A percentile compares a stretch with the other conserved stretches of the same genome.
phyloP scores from a whole-genome alignment of 345 rosid genomes.

The Salix brachista region DNA sequence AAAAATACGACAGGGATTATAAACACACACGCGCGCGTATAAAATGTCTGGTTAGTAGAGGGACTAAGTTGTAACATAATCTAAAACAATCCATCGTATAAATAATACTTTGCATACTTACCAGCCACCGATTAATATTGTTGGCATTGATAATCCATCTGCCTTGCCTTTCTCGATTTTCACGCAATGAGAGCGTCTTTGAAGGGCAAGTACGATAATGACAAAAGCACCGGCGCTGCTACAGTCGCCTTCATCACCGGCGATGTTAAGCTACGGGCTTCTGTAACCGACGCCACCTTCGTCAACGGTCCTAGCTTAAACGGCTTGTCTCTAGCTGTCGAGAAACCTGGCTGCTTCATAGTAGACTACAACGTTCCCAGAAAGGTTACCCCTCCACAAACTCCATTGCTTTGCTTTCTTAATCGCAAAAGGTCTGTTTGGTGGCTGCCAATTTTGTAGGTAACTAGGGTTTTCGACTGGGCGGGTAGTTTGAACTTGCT shows the following conservation, averaged over 20 bases:
- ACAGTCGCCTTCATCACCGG: slow-evolving; percentile 54
- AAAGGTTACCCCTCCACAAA: slow-evolving; percentile 35
- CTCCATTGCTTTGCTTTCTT: not conserved
- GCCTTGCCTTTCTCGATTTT: slow-evolving; percentile 12
- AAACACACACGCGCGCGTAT: no score
- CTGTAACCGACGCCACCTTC: slow-evolving; percentile 80
- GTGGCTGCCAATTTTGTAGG: not conserved
- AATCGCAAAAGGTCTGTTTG: not conserved
- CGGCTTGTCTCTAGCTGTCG: slow-evolving; percentile 68
- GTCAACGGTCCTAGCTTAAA: slow-evolving; percentile 71
- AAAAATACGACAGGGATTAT: no score
- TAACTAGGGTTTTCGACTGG: not conserved
- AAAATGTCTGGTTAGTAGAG: no score
- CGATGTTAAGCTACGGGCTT: slow-evolving; percentile 67
- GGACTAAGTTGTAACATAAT: no score
- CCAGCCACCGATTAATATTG: not conserved
- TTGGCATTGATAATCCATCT: slow-evolving; percentile 7
- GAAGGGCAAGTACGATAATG: slow-evolving; percentile 61
- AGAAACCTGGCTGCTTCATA: slow-evolving; percentile 80
- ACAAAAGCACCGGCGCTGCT: slow-evolving; percentile 50
- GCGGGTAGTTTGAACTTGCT: not conserved
- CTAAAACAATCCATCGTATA: no score
- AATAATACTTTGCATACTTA: not conserved
- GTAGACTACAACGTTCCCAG: slow-evolving; percentile 77
- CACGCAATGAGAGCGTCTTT: slow-evolving; percentile 71